Base-by-base conservation (phyloP, 1,139 yeast species). In the Hemisphaericaspora lyxosophila region DNA sequence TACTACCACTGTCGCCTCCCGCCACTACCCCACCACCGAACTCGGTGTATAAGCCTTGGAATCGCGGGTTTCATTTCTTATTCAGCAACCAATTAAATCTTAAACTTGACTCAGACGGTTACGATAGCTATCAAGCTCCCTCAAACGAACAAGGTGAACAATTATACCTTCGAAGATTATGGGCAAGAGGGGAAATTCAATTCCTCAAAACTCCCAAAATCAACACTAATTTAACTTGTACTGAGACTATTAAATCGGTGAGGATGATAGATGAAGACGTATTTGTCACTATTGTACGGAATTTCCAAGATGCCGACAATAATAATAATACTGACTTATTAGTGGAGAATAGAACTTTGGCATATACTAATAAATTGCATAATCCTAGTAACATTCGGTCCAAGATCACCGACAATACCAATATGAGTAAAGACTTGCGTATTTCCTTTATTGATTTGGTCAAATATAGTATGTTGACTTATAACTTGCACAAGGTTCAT, bases 401-500 rank as follows among this genome's bases (percentile, higher is more conserved):
- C 6, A 26, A 33, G 9, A 11, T 18, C 3, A 22, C 28, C 9
- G 27, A 35, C 7, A 19, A 18, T 28, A 17, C 23, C 6, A 5
- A 14, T 2, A 9, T n/a, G 11, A 12, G 7, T 11, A 28, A 28
- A 28, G 20, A 17, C 7, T 17, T 28, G 14, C 18, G 23, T 28
- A 22, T 49, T 5, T 39, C 48, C 3, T 36, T 38, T 6, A 34
- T 41, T 19, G 51, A 50, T 36, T 39, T 48, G 29, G 19, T 44
- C 15, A 66, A 88, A 43, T 87, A 80, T 60, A 81, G 92, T 31
- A 82, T 85, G 25, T 59, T 90, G 40, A 82, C 94, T 0, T 80
- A 80, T 61, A 92, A 92, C 55, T 70, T 92, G 5, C 98, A 92
- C 57, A 73, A 75, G 41, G 86, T 92, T 31, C 98, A 92, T 57